Conservation (phyloP, 2,329 filamentous ascomycete genomes). For the Fusarium sp. region DNA sequence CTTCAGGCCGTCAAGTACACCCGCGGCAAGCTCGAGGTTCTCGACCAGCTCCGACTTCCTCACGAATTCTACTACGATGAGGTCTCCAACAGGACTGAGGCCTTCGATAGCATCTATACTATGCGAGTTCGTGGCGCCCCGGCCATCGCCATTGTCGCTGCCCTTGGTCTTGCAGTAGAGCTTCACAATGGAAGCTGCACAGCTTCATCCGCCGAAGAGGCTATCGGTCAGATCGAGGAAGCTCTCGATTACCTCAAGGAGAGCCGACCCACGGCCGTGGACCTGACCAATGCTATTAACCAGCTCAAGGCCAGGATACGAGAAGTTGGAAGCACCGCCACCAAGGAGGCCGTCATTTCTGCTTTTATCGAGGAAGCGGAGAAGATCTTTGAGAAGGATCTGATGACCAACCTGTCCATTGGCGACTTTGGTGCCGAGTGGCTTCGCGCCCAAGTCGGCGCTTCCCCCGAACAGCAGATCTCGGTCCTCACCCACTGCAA, state of each 20-base stretch:
- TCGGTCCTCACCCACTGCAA: conserved; percentile 98
- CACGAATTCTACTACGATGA: conserved; percentile 84
- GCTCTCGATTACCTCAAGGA: conserved; percentile 89
- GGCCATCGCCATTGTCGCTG: conserved; percentile 97
- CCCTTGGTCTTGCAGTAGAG: conserved; percentile 88
- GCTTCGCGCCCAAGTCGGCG: conserved; percentile 72
- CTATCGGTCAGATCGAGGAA: conserved; percentile 77
- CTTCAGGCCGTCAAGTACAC: conserved; percentile 84
- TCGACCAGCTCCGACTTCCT: conserved; percentile 86
- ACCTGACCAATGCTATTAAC: conserved; percentile 88
- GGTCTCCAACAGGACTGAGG: conserved; percentile 77
- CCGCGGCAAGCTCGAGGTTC: conserved; percentile 77
- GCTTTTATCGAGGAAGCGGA: conserved; percentile 86
- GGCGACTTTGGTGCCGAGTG: conserved; percentile 86
- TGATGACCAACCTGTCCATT: conserved; percentile 87
- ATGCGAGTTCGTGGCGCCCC: conserved; percentile 86
- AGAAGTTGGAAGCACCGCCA: conserved; percentile 56
- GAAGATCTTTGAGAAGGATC: conserved; percentile 86
- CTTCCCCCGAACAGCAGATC: conserved; percentile 62
- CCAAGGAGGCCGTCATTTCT: conserved; percentile 66
- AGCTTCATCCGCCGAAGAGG: conserved; percentile 62
- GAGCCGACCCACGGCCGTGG: conserved; percentile 93
- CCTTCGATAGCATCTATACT: conserved; percentile 83
- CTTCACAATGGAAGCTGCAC: conserved; percentile 66
- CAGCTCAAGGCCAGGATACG: conserved; percentile 78